These are phyloP conservation scores for Echinosophora koreensis DNA, from an alignment of 306 rosid species.

Conservation along the genomic window DNA sequence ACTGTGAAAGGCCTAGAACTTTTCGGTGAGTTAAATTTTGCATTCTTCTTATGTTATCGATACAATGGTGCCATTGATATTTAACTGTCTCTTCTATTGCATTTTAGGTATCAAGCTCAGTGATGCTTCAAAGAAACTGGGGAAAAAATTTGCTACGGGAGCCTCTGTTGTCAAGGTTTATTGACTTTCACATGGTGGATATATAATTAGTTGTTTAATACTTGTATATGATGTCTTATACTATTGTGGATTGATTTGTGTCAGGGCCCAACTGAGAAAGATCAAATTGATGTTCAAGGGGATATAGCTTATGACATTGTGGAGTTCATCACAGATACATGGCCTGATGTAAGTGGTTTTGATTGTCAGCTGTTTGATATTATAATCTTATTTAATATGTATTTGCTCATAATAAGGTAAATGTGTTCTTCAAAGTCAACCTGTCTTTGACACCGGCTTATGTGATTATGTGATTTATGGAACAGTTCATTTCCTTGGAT, in stretches of 20 bases:
- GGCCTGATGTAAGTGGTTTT: slow-evolving; percentile 85
- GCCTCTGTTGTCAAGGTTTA: slow-evolving; percentile 98
- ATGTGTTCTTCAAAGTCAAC: neutral
- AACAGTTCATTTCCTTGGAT: slow-evolving; percentile 23
- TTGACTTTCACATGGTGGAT: slow-evolving; percentile 14
- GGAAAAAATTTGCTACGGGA: slow-evolving; percentile 98
- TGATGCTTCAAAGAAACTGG: slow-evolving; percentile 98
- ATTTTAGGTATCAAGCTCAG: slow-evolving; percentile 89
- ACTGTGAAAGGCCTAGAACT: slow-evolving; percentile 96
- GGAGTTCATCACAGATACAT: slow-evolving; percentile 91
- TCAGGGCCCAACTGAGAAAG: slow-evolving; percentile 99
- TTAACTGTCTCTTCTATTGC: slow-evolving; percentile 36
- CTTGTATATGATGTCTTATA: slow-evolving; percentile 40
- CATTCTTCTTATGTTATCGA: slow-evolving; percentile 29
- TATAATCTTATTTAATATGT: slow-evolving; percentile 21
- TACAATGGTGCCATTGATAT: neutral
- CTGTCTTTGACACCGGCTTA: slow-evolving; percentile 3
- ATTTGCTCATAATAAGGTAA: neutral
- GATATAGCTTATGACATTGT: slow-evolving; percentile 93
- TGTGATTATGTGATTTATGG: slow-evolving; percentile 32
- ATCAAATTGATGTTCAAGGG: slow-evolving; percentile 99
- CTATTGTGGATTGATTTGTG: slow-evolving; percentile 49
- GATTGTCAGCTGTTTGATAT: slow-evolving; percentile 8
- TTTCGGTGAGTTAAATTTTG: slow-evolving; percentile 73
- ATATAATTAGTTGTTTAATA: slow-evolving; percentile 31